These are phyloP conservation scores for Hyphodiscus hymeniophilus DNA, from an alignment of 495 filamentous ascomycete species.

Conservation along the genomic window DNA sequence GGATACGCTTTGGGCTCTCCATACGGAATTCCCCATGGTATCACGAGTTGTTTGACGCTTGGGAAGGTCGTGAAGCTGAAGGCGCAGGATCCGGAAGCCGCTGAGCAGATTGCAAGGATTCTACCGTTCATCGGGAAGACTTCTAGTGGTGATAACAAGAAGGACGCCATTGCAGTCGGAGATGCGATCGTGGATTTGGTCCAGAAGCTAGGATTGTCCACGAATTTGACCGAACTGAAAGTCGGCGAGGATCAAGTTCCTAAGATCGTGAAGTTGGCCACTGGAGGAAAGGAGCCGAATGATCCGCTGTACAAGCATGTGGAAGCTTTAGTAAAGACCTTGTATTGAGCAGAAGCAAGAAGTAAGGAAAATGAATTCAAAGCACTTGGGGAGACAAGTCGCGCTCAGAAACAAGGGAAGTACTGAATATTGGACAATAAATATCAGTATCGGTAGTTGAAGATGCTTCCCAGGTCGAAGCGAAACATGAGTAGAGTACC, in stretches of 20 bases:
- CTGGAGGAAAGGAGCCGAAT: neutral
- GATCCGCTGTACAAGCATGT: neutral
- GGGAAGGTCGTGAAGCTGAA: slow-evolving; percentile 38
- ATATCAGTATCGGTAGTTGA: no score
- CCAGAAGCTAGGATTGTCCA: neutral
- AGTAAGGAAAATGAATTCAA: no score
- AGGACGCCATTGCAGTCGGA: neutral
- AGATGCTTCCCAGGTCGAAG: no score
- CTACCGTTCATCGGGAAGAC: slow-evolving; percentile 30
- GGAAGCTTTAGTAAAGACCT: neutral
- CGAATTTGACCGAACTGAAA: neutral
- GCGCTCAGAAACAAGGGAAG: no score
- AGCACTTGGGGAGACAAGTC: no score
- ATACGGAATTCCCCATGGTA: slow-evolving; percentile 41
- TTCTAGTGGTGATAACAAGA: slow-evolving; percentile 26
- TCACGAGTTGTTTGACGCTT: slow-evolving; percentile 37
- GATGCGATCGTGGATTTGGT: neutral
- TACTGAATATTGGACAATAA: no score
- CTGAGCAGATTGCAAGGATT: slow-evolving; percentile 34
- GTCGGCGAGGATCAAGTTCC: neutral
- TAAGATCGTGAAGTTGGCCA: neutral
- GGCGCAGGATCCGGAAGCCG: slow-evolving; percentile 27
- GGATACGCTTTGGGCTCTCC: slow-evolving; percentile 41
- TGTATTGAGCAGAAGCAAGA: neutral
- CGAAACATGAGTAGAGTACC: no score